These are phyloP conservation scores for Ceratocystis albifundus DNA, from an alignment of 2,329 filamentous ascomycete genomes.

Conservation along the genomic window DNA sequence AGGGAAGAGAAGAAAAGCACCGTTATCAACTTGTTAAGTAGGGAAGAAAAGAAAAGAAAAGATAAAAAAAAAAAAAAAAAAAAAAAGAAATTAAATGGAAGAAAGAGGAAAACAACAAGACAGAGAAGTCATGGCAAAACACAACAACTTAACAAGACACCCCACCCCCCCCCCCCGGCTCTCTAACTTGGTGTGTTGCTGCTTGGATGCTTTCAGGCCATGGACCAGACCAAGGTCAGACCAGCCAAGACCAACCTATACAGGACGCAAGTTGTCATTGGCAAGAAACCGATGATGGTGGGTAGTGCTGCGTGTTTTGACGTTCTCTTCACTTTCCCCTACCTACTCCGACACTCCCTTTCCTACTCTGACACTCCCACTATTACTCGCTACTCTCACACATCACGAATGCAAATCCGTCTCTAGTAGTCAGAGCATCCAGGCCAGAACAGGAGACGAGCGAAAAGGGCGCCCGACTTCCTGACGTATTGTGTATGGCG, in stretches of 20 bases:
- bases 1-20: background rate
- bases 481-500: background rate
- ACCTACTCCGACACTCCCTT: background rate
- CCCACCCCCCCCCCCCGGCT: background rate
- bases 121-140: background rate
- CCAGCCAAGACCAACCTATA: too few relatives aligned
- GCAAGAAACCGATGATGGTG: too few relatives aligned
- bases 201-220: background rate
- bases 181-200: background rate
- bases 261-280: too few relatives aligned
- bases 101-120: background rate
- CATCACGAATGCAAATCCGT: background rate
- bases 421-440: background rate
- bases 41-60: background rate
- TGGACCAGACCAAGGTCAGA: background rate
- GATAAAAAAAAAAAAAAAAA: background rate
- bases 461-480: background rate
- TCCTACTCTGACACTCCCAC: background rate
- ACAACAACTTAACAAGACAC: background rate
- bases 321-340: too few relatives aligned
- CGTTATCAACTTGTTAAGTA: constrained; percentile 10
- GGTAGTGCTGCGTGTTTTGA: too few relatives aligned
- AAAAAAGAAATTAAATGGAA: background rate
- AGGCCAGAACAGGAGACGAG: background rate
- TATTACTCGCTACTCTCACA: background rate